Base-by-base conservation (phyloP, 1,284 basidiomycete species). In the Stereum hirsutum region DNA sequence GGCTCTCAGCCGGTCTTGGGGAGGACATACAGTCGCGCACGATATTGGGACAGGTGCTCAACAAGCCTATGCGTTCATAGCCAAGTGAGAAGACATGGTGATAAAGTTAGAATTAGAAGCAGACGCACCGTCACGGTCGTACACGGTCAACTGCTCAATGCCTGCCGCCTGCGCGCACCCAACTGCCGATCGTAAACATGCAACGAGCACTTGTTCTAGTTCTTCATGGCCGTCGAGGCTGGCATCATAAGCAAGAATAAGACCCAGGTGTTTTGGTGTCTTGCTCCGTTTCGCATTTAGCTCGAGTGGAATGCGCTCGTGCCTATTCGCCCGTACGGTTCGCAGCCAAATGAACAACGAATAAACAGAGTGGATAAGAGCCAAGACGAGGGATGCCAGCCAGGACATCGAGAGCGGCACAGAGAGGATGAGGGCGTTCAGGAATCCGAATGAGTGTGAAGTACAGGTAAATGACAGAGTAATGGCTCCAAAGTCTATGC, bases 91-190 rank as follows among this genome's bases (percentile, higher is more conserved):
- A n/a, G n/a, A n/a, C n/a, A n/a, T n/a, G n/a, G n/a, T n/a, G n/a
- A n/a, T n/a, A n/a, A n/a, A n/a, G n/a, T n/a, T n/a, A n/a, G n/a
- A n/a, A n/a, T n/a, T n/a, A 42, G 20, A 21, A 11, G 39, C 32
- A 33, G 4, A 59, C 75, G 43, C 55, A 86, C 86, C 85, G 48
- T 74, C 61, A 46, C 72, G 67, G 56, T 89, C 85, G 51, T 86
- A 88, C 4, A 84, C 67, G 14, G 78, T 83, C 39, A 88, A 62
- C 39, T 68, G 69, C 46, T 62, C 57, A 43, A 88, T 75, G 11
- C 81, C 81, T 31, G 65, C 59, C 19, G 49, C 56, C 45, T 65
- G 69, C 61, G 80, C 86, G 79, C 82, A 88, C 10, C 56, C 57
- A 6, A 72, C 70, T 12, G 68, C 68, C 36, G 64, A 64, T 42